These are phyloP conservation scores for Millerago galiae DNA, from an alignment of 805 yeast species.

Conservation along the genomic window DNA sequence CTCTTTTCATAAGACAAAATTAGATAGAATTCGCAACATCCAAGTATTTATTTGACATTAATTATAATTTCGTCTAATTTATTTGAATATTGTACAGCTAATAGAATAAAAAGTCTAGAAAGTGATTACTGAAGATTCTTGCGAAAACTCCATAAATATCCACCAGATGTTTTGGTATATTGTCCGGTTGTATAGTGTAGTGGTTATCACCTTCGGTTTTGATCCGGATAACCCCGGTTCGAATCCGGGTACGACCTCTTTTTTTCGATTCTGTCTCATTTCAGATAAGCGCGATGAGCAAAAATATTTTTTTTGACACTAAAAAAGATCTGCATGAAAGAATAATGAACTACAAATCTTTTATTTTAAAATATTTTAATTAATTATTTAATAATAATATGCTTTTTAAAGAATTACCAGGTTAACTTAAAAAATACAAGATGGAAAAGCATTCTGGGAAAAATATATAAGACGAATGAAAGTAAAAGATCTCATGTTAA, in stretches of 20 bases:
- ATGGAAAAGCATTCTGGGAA: background rate
- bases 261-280: conserved; percentile 11
- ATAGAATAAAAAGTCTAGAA: too few species aligned
- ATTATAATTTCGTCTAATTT: too few species aligned
- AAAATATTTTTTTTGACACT: background rate
- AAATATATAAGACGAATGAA: conserved; percentile 5
- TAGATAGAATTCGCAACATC: too few species aligned
- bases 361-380: background rate
- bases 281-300: background rate
- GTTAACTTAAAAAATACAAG: background rate
- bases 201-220: conserved; percentile 57
- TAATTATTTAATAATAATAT: background rate
- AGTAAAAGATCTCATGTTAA: background rate
- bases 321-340: too few species aligned
- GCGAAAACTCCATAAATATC: background rate
- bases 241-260: conserved; percentile 77
- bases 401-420: background rate
- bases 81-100: too few species aligned
- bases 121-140: too few species aligned
- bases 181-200: conserved; percentile 47
- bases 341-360: background rate
- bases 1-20: too few species aligned
- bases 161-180: background rate
- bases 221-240: conserved; percentile 75
- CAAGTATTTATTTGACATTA: too few species aligned